These are phyloP conservation scores for Sophora flavescens DNA, from an alignment of 306 rosid genomes.

Conservation along the genomic window DNA sequence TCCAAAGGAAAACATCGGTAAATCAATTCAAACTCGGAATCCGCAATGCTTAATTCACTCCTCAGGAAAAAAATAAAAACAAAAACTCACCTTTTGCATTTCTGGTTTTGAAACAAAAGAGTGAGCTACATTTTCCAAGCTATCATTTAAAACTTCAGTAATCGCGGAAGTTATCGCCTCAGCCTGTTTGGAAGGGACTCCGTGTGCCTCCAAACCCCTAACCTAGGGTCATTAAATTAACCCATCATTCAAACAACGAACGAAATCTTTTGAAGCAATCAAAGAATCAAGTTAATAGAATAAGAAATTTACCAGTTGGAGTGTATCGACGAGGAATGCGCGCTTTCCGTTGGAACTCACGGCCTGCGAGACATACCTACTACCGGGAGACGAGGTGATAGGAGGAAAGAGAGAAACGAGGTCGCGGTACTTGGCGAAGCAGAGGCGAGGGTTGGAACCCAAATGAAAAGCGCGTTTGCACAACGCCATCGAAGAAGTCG, in stretches of 20 bases:
- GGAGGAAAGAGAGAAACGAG: conserved; percentile 21
- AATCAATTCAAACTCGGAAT: background rate
- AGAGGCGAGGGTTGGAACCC: conserved; percentile 15
- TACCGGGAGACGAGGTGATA: background rate
- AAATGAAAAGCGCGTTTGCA: conserved; percentile 45
- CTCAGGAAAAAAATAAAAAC: no score
- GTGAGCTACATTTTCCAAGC: conserved; percentile 61
- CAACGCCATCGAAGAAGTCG: conserved; percentile 45
- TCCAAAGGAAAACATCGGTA: background rate
- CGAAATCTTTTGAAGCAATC: background rate
- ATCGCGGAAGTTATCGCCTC: conserved; percentile 70
- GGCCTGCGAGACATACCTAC: conserved; percentile 52
- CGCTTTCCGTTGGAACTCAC: conserved; percentile 56
- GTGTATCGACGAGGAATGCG: conserved; percentile 69
- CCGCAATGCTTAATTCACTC: background rate
- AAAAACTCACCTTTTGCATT: conserved; percentile 55
- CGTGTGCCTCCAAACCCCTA: conserved; percentile 65
- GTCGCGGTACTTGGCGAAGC: conserved; percentile 14
- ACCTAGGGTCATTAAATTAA: conserved; percentile 45
- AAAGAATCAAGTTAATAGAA: background rate
- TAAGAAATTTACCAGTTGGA: conserved; percentile 52
- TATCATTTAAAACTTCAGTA: conserved; percentile 62
- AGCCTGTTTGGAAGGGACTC: conserved; percentile 67
- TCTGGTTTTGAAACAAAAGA: conserved; percentile 62
- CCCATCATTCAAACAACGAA: conserved; percentile 15